A percentile compares a stretch with the other conserved stretches of the same genome.
Evolutionary conservation across 108 stramenopile species (phyloP).

Genomic region (Cyclotella cryptica): DNA sequence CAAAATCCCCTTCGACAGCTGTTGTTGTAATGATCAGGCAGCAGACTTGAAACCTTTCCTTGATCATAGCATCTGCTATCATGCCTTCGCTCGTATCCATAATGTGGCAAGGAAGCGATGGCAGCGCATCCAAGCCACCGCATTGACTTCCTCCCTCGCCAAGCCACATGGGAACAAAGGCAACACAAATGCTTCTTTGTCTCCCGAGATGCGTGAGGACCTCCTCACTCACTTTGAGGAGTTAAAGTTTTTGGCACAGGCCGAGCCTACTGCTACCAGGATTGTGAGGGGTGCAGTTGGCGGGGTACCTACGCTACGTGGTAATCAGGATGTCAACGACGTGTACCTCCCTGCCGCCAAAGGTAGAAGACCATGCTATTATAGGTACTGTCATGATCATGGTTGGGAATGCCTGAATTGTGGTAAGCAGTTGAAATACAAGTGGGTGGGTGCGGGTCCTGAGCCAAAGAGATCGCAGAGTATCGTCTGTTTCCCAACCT

Average conservation of each 20-base stretch:
- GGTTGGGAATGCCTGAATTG: not conserved
- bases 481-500: not conserved
- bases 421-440: not conserved
- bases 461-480: not conserved
- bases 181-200: too few species aligned
- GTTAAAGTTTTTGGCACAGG: not conserved
- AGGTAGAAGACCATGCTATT: not conserved
- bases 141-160: too few species aligned
- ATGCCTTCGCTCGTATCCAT: too few species aligned
- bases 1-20: too few species aligned
- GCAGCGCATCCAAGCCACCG: too few species aligned
- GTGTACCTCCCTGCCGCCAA: not conserved
- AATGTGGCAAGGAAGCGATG: too few species aligned
- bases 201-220: not conserved
- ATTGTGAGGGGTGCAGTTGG: not conserved
- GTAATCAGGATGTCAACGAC: not conserved
- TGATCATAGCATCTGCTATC: too few species aligned
- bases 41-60: too few species aligned
- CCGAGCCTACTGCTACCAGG: not conserved
- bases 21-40: too few species aligned
- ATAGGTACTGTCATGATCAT: not conserved
- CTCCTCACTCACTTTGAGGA: not conserved
- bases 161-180: too few species aligned
- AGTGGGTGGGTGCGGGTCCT: not conserved
- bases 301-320: not conserved